Base-by-base conservation (phyloP, 169 alveolate species). In the Cryptosporidium ubiquitum region DNA sequence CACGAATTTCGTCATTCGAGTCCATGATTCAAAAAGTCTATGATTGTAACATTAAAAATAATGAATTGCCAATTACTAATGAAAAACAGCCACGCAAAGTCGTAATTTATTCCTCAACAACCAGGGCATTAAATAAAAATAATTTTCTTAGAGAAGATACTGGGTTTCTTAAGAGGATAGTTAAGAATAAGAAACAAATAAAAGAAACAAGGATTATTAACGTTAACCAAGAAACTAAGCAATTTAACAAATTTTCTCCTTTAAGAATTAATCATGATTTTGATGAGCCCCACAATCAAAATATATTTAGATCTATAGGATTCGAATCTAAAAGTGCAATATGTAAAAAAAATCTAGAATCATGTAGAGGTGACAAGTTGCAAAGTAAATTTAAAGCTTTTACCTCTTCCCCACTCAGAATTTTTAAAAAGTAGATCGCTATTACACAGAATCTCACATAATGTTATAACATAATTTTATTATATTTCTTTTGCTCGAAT, bases 1-100 rank as follows among this genome's bases (percentile, higher is more conserved):
- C 85, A 31, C 85, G 85, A 16, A 57, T 73, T 35, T 73, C 85
- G 16, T 73, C 85, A 3, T 51, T 73, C 7, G 85, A 73, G 26
- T 73, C 85, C n/a, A 26, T 73, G 9, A 40, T 51, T 39, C 51
- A 52, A 29, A 49, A 73, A 16, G 68, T 73, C 31, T 29, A 73
- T 1, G 55, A 58, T 55, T 18, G 52, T 0, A 33, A 55, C 16
- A 58, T 55, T 14, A 58, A 58, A 10, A 52, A 37, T 29, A 73
- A 39, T 39, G 69, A 52, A n/a, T n/a, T 39, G 18, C n/a, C 42
- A 23, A 52, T 14, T 26, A 0, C 20, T n/a, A 55, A 55, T 12
- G 9, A 18, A 33, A 64, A 64, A n/a, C 51, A 73, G 14, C 51
- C 39, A 55, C 68, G 39, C 70, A 51, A 40, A 73, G 85, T 73